Percentiles rank a stretch among this genome's conserved stretches.
Conservation (phyloP, 345 rosid species). For the Theobroma cacao region DNA sequence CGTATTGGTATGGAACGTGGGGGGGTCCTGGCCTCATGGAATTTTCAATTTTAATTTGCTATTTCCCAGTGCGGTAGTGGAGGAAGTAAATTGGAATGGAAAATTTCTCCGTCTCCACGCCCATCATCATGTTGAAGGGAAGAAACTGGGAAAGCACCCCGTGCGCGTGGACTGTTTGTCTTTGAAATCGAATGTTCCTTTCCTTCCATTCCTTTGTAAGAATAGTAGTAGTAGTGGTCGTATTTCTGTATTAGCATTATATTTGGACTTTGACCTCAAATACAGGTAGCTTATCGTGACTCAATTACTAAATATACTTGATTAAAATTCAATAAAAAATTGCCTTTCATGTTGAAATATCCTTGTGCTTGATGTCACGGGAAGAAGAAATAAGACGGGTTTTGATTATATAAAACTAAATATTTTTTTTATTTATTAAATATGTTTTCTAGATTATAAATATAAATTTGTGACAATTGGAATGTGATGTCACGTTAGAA, state of each 20-base stretch:
- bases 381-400: too few species aligned
- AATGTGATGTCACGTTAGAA: neutral
- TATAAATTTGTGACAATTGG: too few species aligned
- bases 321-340: neutral
- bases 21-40: too few species aligned
- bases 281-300: neutral
- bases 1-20: neutral
- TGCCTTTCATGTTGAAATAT: too few species aligned
- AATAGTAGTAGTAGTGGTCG: too few species aligned
- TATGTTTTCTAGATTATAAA: too few species aligned
- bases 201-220: neutral
- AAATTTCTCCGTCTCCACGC: neutral
- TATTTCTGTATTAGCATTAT: too few species aligned
- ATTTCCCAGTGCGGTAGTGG: too few species aligned
- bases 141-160: neutral
- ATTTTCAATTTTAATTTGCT: too few species aligned
- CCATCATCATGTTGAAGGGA: neutral
- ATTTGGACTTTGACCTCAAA: neutral
- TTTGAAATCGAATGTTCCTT: neutral
- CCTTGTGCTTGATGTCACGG: too few species aligned
- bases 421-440: too few species aligned
- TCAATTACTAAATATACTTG: neutral
- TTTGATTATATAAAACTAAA: too few species aligned
- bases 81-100: neutral
- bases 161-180: neutral